A percentile compares a stretch with the other conserved stretches of the same genome.
phyloP scores from a whole-genome alignment of 2,329 filamentous ascomycete genomes.

The Trichoderma sp. region DNA sequence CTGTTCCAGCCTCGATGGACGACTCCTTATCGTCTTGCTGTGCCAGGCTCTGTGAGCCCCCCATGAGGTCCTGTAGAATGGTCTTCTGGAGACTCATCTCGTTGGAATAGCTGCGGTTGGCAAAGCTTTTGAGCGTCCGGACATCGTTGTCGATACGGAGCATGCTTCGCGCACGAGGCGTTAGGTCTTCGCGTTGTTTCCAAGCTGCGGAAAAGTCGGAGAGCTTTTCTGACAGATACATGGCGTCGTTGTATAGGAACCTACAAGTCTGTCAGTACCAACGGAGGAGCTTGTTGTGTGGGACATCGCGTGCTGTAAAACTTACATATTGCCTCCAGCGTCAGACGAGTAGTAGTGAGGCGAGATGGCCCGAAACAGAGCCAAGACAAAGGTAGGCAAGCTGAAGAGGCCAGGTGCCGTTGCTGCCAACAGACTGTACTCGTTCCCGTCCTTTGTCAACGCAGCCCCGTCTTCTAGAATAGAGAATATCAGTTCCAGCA shows the following conservation, averaged over 20 bases:
- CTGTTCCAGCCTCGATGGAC: constrained; percentile 56
- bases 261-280: constrained; percentile 38
- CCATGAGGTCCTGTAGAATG: constrained; percentile 62
- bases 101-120: constrained; percentile 61
- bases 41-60: constrained; percentile 61
- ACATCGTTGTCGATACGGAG: constrained; percentile 63
- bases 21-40: constrained; percentile 58
- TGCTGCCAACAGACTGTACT: constrained; percentile 62
- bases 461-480: constrained; percentile 63
- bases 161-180: constrained; percentile 54
- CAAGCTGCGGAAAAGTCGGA: constrained; percentile 52
- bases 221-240: constrained; percentile 62
- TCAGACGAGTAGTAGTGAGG: constrained; percentile 71
- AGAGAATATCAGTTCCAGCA: constrained; percentile 66
- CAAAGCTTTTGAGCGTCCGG: constrained; percentile 61
- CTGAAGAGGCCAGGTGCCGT: constrained; percentile 71
- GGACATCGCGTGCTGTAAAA: neutral
- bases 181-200: constrained; percentile 57
- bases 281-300: neutral
- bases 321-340: constrained; percentile 65
- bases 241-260: constrained; percentile 69
- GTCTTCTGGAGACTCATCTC: constrained; percentile 65
- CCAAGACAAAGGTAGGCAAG: constrained; percentile 71
- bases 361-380: constrained; percentile 78
- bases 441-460: constrained; percentile 57